Percentiles rank a stretch among this genome's conserved stretches.
These are phyloP conservation scores for Diospyros kaki DNA, from an alignment of 148 eudicot genomes.

Conservation along the genomic window DNA sequence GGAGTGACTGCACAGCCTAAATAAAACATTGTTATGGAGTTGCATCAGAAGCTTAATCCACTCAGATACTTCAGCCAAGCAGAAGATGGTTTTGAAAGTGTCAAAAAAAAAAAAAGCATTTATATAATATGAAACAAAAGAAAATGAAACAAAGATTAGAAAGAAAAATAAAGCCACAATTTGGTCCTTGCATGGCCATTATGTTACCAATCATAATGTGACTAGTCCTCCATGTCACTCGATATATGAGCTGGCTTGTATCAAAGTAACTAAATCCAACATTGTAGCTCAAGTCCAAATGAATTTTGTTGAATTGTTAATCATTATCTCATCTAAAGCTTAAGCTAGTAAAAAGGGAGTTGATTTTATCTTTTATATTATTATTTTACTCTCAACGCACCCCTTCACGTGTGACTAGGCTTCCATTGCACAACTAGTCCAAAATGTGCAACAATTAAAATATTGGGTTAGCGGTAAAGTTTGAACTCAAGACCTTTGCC, in stretches of 20 bases:
- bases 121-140: too few species aligned
- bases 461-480: too few species aligned
- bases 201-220: conserved; percentile 1
- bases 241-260: not conserved
- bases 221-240: not conserved
- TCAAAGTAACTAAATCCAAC: not conserved
- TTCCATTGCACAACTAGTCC: too few species aligned
- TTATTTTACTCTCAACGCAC: too few species aligned
- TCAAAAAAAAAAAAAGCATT: not conserved
- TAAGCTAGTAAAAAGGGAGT: too few species aligned
- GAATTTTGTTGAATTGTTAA: not conserved
- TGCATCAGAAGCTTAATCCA: not conserved
- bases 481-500: too few species aligned
- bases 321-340: too few species aligned
- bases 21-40: too few species aligned
- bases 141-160: not conserved
- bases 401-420: too few species aligned
- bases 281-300: not conserved
- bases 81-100: not conserved
- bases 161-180: not conserved
- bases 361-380: too few species aligned
- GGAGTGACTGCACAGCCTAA: too few species aligned
- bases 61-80: not conserved
- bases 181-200: not conserved
- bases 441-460: too few species aligned